A percentile compares a stretch with the other conserved stretches of the same genome.
These are phyloP conservation scores for Leptosphaerulina australis DNA, from an alignment of 2,329 filamentous ascomycete species.

Conservation along the genomic window DNA sequence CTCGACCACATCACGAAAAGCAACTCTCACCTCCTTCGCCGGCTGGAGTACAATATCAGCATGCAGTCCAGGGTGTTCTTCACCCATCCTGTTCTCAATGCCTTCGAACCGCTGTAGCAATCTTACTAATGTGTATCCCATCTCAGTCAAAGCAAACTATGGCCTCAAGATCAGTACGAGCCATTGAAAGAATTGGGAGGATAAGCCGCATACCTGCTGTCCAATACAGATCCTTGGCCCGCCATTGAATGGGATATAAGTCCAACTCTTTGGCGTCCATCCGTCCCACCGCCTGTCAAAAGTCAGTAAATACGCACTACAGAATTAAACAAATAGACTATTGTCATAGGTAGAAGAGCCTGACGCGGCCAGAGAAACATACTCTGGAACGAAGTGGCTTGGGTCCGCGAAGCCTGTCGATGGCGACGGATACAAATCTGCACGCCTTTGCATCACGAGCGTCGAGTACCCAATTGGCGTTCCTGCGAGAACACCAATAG, in stretches of 20 bases:
- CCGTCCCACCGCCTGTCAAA: constrained; percentile 50
- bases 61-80: constrained; percentile 49
- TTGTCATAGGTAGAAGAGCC: no score
- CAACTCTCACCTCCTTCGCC: constrained; percentile 49
- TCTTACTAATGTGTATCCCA: constrained; percentile 56
- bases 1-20: constrained; percentile 30
- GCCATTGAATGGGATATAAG: constrained; percentile 57
- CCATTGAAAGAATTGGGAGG: neutral
- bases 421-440: constrained; percentile 55
- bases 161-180: neutral
- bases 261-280: constrained; percentile 59
- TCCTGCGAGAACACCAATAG: constrained; percentile 53
- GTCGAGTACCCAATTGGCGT: constrained; percentile 57
- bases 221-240: constrained; percentile 58
- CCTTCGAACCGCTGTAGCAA: constrained; percentile 53
- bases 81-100: constrained; percentile 50
- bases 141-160: constrained; percentile 56
- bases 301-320: no score
- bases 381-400: constrained; percentile 54
- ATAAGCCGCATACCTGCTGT: constrained; percentile 44
- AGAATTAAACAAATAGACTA: no score
- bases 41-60: constrained; percentile 58
- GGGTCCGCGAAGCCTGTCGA: constrained; percentile 50
- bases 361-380: no score
- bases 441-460: constrained; percentile 56